These are phyloP conservation scores for Metarhizium anisopliae DNA, from an alignment of 2,329 filamentous ascomycete genomes.

Conservation along the genomic window DNA sequence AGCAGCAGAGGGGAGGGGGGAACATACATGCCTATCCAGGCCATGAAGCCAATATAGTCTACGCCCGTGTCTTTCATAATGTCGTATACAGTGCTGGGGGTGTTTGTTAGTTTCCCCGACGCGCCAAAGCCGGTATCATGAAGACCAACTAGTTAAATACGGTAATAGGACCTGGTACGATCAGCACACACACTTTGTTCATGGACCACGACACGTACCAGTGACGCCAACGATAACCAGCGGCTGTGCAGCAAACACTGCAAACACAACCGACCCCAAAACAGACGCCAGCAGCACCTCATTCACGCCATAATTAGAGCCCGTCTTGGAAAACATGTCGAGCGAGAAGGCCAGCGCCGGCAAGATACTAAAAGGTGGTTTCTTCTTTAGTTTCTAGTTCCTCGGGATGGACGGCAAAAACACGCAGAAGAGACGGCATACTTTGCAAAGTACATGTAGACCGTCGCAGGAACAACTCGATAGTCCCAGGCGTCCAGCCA, in stretches of 20 bases:
- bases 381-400: background rate
- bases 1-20: background rate
- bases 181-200: background rate
- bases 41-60: conserved; percentile 85
- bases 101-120: background rate
- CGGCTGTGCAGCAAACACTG: conserved; percentile 71
- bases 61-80: conserved; percentile 71
- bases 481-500: conserved; percentile 88
- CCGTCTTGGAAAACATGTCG: conserved; percentile 87
- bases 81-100: conserved; percentile 69
- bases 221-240: conserved; percentile 88
- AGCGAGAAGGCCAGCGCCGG: conserved; percentile 82
- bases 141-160: conserved; percentile 72
- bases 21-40: conserved; percentile 68
- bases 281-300: conserved; percentile 84
- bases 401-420: no score
- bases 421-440: conserved; percentile 28
- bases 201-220: conserved; percentile 29
- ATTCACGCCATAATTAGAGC: conserved; percentile 80
- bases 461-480: conserved; percentile 73
- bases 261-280: conserved; percentile 72
- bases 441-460: conserved; percentile 97
- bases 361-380: conserved; percentile 52
- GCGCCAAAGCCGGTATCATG: background rate
- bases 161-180: conserved; percentile 62